Percentiles rank a stretch among this genome's conserved stretches.
phyloP scores from a whole-genome alignment of 179 eudicot genomes.

The Spergularia azorica region DNA sequence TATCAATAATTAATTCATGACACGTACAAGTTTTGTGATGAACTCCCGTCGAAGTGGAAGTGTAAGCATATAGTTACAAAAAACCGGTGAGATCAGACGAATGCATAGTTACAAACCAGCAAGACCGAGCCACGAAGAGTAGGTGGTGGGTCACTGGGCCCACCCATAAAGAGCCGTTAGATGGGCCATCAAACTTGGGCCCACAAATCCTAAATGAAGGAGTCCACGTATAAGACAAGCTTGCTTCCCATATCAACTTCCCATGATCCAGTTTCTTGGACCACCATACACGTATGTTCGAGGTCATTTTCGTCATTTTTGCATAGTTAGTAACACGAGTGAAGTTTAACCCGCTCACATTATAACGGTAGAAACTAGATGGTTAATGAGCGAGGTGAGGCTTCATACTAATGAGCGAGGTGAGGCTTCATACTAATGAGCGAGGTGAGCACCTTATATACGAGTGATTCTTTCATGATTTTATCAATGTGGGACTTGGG shows the following conservation, averaged over 20 bases:
- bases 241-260: slow-evolving; percentile 11
- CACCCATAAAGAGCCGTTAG: slow-evolving; percentile 20
- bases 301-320: slow-evolving; percentile 15
- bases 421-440: too few species aligned
- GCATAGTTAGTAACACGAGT: neutral
- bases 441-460: too few species aligned
- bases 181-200: neutral
- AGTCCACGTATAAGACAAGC: neutral
- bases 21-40: slow-evolving; percentile 9
- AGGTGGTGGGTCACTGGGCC: slow-evolving; percentile 12
- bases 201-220: neutral
- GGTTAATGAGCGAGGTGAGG: too few species aligned
- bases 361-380: neutral
- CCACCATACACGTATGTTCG: slow-evolving; percentile 17
- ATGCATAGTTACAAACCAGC: slow-evolving; percentile 2
- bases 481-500: too few species aligned
- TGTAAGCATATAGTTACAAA: neutral
- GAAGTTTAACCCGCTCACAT: too few species aligned
- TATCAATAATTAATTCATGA: neutral
- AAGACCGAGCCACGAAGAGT: neutral
- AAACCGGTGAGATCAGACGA: neutral
- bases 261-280: neutral
- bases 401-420: too few species aligned
- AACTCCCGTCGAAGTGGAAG: neutral
- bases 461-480: too few species aligned